Evolutionary conservation across 208 protist genomes (phyloP).

Genomic region (Trypanosoma platydactyli): DNA sequence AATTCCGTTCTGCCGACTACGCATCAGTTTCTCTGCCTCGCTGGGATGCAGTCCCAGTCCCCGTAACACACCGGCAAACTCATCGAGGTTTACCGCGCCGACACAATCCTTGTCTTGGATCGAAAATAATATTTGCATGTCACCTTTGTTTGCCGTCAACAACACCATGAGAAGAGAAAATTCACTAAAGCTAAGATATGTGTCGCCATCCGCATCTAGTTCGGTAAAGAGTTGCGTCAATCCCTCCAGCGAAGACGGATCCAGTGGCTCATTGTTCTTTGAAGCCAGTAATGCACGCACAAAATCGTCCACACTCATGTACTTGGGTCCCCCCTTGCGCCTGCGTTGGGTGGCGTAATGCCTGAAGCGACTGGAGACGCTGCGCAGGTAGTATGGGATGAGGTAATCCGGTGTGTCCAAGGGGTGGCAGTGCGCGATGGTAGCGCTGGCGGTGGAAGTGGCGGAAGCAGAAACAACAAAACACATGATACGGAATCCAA

Average conservation of each 20-base stretch:
- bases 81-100: slow-evolving; percentile 50
- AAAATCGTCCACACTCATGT: slow-evolving; percentile 90
- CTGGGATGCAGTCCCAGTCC: slow-evolving; percentile 49
- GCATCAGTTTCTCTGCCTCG: slow-evolving; percentile 40
- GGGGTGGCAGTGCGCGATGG: slow-evolving; percentile 52
- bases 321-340: slow-evolving; percentile 49
- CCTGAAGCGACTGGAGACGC: slow-evolving; percentile 72
- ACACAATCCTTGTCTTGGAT: slow-evolving; percentile 60
- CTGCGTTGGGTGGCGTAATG: slow-evolving; percentile 83
- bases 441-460: slow-evolving; percentile 15
- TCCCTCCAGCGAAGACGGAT: slow-evolving; percentile 23
- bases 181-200: slow-evolving; percentile 77
- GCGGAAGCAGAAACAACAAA: slow-evolving; percentile 18
- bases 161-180: slow-evolving; percentile 82
- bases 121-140: slow-evolving; percentile 60
- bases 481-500: slow-evolving; percentile 17
- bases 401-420: slow-evolving; percentile 83
- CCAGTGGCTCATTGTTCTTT: slow-evolving; percentile 34
- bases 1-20: slow-evolving; percentile 51
- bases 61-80: slow-evolving; percentile 77
- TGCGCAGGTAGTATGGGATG: slow-evolving; percentile 88
- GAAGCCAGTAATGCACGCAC: slow-evolving; percentile 69
- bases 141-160: slow-evolving; percentile 54
- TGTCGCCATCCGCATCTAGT: slow-evolving; percentile 81
- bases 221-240: slow-evolving; percentile 59